Conservation (phyloP, 306 rosid genomes). For the Vigna radiata region DNA sequence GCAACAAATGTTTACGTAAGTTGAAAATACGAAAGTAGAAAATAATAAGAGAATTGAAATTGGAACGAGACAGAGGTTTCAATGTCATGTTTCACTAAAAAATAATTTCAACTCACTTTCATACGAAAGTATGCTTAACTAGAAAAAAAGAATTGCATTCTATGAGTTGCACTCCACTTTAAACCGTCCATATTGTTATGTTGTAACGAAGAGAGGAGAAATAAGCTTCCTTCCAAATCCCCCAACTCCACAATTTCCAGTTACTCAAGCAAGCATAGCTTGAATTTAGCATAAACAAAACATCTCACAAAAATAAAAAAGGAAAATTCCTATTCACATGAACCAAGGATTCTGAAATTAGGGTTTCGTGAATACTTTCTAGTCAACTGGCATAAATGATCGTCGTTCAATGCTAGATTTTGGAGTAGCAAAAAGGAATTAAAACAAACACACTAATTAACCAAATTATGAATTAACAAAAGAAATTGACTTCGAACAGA, state of each 20-base stretch:
- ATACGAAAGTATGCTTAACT: not conserved
- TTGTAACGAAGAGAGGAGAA: not conserved
- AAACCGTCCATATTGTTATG: not conserved
- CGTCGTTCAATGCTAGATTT: constrained; percentile 17
- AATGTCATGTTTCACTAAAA: constrained; percentile 2
- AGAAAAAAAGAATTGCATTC: not conserved
- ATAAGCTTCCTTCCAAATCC: constrained; percentile 6
- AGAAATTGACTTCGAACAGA: constrained; percentile 11
- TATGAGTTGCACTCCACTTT: not conserved
- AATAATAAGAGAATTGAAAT: constrained; percentile 21
- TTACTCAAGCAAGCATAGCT: constrained; percentile 4
- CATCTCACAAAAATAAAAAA: not conserved
- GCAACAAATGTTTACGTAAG: not conserved
- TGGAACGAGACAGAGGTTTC: not conserved
- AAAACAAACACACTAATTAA: not conserved
- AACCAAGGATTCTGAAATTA: not conserved
- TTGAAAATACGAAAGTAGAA: constrained; percentile 23
- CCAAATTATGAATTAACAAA: not conserved
- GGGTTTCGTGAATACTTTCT: not conserved
- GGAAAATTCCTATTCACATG: not conserved
- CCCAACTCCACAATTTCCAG: constrained; percentile 8
- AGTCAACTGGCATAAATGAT: not conserved
- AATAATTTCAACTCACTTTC: constrained; percentile 8
- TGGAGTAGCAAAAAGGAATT: not conserved
- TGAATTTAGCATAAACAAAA: not conserved